Percentiles rank a stretch among this genome's conserved stretches.
Conservation (phyloP, 108 stramenopile genomes). For the Nitzschia palea region DNA sequence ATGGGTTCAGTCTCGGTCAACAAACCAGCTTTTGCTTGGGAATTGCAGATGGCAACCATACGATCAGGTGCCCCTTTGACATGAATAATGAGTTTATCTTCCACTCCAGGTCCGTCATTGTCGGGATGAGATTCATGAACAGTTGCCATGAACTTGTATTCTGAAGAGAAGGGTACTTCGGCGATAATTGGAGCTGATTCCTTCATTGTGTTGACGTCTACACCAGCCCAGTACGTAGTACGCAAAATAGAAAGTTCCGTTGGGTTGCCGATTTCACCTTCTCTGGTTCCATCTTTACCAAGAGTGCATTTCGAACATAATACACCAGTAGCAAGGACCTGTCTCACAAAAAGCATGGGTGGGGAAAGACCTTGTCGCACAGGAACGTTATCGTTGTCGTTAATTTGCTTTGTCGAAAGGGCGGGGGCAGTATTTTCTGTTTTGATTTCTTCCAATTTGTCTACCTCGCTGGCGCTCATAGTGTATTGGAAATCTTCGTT, state of each 20-base stretch:
- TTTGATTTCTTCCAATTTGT: conserved; percentile 14
- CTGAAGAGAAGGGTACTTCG: conserved; percentile 79
- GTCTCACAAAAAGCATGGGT: conserved; percentile 45
- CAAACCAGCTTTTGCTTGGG: conserved; percentile 56
- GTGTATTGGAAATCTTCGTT: conserved; percentile 31
- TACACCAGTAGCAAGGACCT: conserved; percentile 70
- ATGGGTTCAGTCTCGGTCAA: conserved; percentile 64
- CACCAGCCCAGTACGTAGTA: conserved; percentile 72
- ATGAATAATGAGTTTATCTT: conserved; percentile 61
- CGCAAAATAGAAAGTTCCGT: conserved; percentile 85
- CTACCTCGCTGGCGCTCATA: conserved; percentile 23
- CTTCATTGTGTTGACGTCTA: conserved; percentile 66
- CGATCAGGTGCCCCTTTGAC: conserved; percentile 97
- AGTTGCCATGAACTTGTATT: conserved; percentile 92
- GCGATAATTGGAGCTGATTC: conserved; percentile 61
- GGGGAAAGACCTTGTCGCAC: conserved; percentile 67
- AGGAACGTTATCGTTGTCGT: conserved; percentile 37
- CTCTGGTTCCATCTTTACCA: conserved; percentile 68
- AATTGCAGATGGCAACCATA: conserved; percentile 74
- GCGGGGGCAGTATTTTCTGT: conserved; percentile 4
- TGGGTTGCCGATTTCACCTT: conserved; percentile 87
- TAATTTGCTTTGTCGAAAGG: conserved; percentile 6
- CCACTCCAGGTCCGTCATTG: conserved; percentile 45
- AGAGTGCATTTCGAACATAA: conserved; percentile 77
- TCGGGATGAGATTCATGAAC: conserved; percentile 54